phyloP scores from a whole-genome alignment of 2,329 filamentous ascomycete species.

The Penicillium glabrum region DNA sequence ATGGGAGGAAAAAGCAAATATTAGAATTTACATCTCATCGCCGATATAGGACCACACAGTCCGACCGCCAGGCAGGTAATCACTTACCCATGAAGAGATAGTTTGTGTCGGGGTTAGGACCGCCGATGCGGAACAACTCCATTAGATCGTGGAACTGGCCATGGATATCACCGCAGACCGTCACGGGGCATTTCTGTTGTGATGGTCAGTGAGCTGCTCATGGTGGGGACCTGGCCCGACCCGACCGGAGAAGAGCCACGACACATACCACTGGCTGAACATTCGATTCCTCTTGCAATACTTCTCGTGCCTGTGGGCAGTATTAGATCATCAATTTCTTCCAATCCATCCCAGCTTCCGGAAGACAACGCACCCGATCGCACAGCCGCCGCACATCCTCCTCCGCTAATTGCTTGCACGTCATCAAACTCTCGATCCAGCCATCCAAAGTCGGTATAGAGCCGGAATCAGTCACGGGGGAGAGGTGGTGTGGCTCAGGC shows the following conservation, averaged over 20 bases:
- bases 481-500: constrained; percentile 73
- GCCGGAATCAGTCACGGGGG: constrained; percentile 76
- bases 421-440: constrained; percentile 98
- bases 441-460: constrained; percentile 92
- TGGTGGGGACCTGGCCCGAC: constrained; percentile 2
- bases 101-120: constrained; percentile 96
- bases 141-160: constrained; percentile 99
- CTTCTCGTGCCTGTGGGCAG: constrained; percentile 75
- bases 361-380: constrained; percentile 75
- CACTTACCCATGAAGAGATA: constrained; percentile 95
- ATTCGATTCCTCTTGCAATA: constrained; percentile 96
- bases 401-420: constrained; percentile 96
- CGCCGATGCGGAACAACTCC: constrained; percentile 99
- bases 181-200: constrained; percentile 90
- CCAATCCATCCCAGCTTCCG: constrained; percentile 2
- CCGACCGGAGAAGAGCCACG: constrained; percentile 13
- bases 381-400: constrained; percentile 93
- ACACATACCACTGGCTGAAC: constrained; percentile 91
- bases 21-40: constrained; percentile 2
- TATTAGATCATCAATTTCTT: constrained; percentile 18
- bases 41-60: neutral
- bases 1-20: constrained; percentile 4
- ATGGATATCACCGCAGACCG: constrained; percentile 98
- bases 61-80: constrained; percentile 13
- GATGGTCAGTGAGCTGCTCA: constrained; percentile 17